These are phyloP conservation scores for Macrolepiota fuliginosa DNA, from an alignment of 768 basidiomycete species.

Conservation along the genomic window DNA sequence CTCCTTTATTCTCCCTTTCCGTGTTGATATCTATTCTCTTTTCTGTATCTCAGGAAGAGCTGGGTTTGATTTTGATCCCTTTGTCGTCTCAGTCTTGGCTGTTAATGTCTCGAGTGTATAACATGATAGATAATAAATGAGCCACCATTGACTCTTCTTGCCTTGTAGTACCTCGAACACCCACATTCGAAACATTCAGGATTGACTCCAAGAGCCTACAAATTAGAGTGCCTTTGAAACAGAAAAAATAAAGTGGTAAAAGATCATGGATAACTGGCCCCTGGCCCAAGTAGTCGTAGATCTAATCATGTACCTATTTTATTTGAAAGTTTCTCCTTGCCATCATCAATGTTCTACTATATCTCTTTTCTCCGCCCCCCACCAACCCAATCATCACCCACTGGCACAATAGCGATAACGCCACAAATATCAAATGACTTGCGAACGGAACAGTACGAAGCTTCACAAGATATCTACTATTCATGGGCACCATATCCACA, in stretches of 20 bases:
- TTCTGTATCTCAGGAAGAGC: slow-evolving; percentile 2
- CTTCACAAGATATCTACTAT: slow-evolving; percentile 64
- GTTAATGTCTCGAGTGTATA: slow-evolving; percentile 1
- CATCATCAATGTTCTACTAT: background rate
- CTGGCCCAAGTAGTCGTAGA: no score
- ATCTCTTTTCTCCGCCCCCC: background rate
- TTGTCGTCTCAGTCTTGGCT: background rate
- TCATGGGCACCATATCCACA: slow-evolving; percentile 46
- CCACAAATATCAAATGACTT: slow-evolving; percentile 91
- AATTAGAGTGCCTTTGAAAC: no score
- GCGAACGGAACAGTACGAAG: slow-evolving; percentile 68
- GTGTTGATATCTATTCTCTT: slow-evolving; percentile 1
- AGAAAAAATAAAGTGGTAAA: no score
- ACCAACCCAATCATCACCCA: slow-evolving; percentile 21
- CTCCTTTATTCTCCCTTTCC: slow-evolving; percentile 3
- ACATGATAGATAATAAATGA: slow-evolving; percentile 4
- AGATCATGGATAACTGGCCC: no score
- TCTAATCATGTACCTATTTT: no score
- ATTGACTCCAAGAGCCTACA: background rate
- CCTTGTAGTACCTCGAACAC: no score
- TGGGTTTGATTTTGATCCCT: background rate
- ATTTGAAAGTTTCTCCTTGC: background rate
- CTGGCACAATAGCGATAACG: slow-evolving; percentile 40
- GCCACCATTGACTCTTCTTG: background rate
- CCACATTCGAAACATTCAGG: background rate